Evolutionary conservation across 1,284 basidiomycete genomes (phyloP).

Genomic region (Trichosporon ovoides): DNA sequence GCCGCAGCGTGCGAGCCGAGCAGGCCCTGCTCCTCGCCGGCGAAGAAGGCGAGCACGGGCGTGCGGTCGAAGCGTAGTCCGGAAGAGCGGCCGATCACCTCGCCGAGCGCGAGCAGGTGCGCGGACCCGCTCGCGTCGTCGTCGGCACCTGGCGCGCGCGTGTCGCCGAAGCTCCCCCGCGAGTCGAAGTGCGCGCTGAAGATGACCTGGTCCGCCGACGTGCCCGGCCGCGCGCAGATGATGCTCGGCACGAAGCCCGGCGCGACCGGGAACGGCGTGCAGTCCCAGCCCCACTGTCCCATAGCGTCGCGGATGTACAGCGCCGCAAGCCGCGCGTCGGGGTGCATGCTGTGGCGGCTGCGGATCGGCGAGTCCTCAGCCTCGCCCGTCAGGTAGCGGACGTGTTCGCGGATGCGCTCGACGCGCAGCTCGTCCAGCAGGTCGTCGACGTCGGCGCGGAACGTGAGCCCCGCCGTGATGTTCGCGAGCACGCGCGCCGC

Average conservation of each 20-base stretch:
- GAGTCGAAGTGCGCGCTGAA: constrained; percentile 80
- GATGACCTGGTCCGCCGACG: constrained; percentile 55
- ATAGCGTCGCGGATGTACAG: not conserved
- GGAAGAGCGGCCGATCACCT: constrained; percentile 59
- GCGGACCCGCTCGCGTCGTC: constrained; percentile 64
- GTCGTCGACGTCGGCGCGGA: constrained; percentile 14
- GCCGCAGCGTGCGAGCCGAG: constrained; percentile 50
- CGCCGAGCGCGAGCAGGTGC: constrained; percentile 69
- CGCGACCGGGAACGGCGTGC: constrained; percentile 9
- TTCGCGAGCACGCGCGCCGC: constrained; percentile 40
- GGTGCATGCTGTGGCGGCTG: constrained; percentile 70
- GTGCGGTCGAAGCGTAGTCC: constrained; percentile 53
- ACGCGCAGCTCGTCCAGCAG: constrained; percentile 22
- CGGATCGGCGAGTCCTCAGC: constrained; percentile 56
- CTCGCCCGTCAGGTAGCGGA: constrained; percentile 77
- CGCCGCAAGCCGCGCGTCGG: constrained; percentile 64
- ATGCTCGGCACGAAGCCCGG: constrained; percentile 75
- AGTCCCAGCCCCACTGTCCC: not conserved
- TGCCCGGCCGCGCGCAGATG: constrained; percentile 55
- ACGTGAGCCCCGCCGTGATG: constrained; percentile 37
- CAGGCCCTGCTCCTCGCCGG: constrained; percentile 53
- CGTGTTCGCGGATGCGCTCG: constrained; percentile 59
- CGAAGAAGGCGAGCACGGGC: constrained; percentile 49
- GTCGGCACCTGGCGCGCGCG: constrained; percentile 66
- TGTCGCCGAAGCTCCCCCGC: constrained; percentile 72